Conservation (phyloP, 257 asterid species). For the Solanum ossicruentum region DNA sequence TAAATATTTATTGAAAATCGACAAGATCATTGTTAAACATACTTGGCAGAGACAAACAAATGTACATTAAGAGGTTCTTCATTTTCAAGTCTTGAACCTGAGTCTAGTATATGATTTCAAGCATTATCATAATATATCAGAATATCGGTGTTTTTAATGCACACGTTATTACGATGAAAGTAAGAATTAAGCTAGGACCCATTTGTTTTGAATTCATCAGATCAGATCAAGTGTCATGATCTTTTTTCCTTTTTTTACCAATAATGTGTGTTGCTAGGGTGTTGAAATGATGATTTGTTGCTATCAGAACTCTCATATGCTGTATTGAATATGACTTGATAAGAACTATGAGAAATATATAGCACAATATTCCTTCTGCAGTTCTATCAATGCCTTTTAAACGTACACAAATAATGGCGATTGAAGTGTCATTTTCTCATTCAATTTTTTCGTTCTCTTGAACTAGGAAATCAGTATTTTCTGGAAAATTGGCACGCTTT, state of each 20-base stretch:
- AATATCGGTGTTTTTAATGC: background rate
- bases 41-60: background rate
- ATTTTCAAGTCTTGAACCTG: background rate
- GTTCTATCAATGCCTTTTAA: background rate
- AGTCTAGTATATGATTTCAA: background rate
- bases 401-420: background rate
- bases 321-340: background rate
- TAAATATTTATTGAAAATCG: background rate
- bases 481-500: background rate
- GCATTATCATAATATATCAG: background rate
- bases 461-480: background rate
- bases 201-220: background rate
- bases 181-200: background rate
- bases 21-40: background rate
- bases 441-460: background rate
- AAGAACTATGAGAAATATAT: background rate
- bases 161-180: background rate
- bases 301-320: background rate
- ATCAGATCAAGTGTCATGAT: background rate
- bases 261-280: background rate
- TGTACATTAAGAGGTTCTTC: background rate
- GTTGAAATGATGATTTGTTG: background rate
- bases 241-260: background rate
- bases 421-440: background rate
- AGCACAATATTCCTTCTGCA: background rate